Conservation (phyloP, 768 basidiomycete species). For the Roridomyces roridus region DNA sequence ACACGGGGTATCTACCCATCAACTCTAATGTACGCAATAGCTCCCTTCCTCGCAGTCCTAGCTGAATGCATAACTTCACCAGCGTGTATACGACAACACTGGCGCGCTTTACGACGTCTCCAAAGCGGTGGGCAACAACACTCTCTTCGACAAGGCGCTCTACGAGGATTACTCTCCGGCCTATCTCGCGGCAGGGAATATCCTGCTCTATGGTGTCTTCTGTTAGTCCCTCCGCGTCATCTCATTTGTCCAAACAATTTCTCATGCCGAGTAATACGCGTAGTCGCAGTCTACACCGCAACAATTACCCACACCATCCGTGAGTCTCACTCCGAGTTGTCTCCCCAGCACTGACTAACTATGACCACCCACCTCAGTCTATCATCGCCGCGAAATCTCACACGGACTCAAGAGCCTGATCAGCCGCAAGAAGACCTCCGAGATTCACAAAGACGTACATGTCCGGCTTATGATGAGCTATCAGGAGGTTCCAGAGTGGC, state of each 20-base stretch:
- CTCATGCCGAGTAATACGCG: conserved; percentile 31
- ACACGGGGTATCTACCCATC: conserved; percentile 45
- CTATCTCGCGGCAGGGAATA: conserved; percentile 26
- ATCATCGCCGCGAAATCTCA: conserved; percentile 48
- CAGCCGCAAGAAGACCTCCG: conserved; percentile 35
- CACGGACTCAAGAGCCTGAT: conserved; percentile 25
- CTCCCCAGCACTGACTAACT: no score
- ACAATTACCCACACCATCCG: conserved; percentile 42
- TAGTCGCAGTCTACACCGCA: conserved; percentile 30
- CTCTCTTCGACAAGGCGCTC: conserved; percentile 36
- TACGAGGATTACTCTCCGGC: conserved; percentile 46
- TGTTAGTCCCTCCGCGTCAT: conserved; percentile 25
- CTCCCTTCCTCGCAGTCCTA: no score
- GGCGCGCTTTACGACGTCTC: conserved; percentile 49
- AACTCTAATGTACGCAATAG: conserved; percentile 38
- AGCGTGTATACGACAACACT: conserved; percentile 47
- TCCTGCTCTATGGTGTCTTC: conserved; percentile 38
- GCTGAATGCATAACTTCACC: no score
- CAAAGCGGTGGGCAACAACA: conserved; percentile 40
- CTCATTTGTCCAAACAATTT: background rate
- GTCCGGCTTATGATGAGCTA: conserved; percentile 47
- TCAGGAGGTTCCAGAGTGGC: conserved; percentile 47
- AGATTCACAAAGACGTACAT: conserved; percentile 43
- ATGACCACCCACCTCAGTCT: no score
- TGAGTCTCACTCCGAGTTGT: no score